A percentile compares a stretch with the other conserved stretches of the same genome.
phyloP scores from a whole-genome alignment of 2,329 filamentous ascomycete species.

The Capronia epimyces region DNA sequence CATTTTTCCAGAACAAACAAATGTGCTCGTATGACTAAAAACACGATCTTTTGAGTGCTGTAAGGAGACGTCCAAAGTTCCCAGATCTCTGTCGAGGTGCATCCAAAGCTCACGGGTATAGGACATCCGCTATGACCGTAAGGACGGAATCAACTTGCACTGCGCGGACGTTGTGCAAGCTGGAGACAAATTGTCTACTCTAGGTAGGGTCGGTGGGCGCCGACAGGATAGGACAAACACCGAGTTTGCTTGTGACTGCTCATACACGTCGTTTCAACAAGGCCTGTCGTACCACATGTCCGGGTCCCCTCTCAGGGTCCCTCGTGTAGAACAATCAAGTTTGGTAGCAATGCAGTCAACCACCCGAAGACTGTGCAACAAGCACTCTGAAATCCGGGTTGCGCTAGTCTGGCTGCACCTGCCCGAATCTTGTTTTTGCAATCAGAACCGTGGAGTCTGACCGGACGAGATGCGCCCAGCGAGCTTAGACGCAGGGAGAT shows the following conservation, averaged over 20 bases:
- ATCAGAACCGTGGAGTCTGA: background rate
- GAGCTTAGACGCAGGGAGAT: no score
- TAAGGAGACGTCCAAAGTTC: no score
- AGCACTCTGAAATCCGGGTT: slow-evolving; percentile 5
- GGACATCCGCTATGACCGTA: background rate
- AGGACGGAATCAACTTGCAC: background rate
- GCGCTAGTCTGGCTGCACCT: slow-evolving; percentile 6
- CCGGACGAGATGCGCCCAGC: no score
- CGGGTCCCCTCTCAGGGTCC: background rate
- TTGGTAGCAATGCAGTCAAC: slow-evolving; percentile 17
- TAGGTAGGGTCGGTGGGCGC: background rate
- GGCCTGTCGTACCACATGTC: slow-evolving; percentile 16
- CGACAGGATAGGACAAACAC: background rate
- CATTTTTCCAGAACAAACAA: no score
- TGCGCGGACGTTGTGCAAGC: background rate
- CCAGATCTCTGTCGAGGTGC: background rate
- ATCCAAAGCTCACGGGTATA: background rate
- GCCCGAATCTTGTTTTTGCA: slow-evolving; percentile 3
- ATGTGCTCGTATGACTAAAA: no score
- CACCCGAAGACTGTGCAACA: slow-evolving; percentile 12
- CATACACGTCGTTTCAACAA: slow-evolving; percentile 6
- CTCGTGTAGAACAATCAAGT: slow-evolving; percentile 11
- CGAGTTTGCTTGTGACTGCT: background rate
- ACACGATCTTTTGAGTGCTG: no score
- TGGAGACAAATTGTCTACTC: background rate